Base-by-base conservation (phyloP, 1,139 yeast genomes). In the Yamadazyma siamensis region DNA sequence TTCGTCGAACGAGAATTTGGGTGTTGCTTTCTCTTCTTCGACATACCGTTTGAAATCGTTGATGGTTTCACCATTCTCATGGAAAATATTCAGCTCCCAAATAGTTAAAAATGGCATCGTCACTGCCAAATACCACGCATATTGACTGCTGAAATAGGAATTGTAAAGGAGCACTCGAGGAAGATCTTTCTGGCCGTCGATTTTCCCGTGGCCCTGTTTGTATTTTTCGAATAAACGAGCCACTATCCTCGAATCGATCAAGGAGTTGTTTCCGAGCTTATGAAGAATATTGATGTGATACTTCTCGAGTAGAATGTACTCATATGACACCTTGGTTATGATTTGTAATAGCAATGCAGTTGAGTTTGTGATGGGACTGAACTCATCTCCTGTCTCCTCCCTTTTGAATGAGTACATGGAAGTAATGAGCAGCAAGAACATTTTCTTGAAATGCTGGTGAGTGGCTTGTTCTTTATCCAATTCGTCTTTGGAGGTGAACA, bases 301-400 rank as follows among this genome's bases (percentile, higher is more conserved):
- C 35, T 58, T 63, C 32, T 68, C 75, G 38, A 68, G 49, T 19
- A 67, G 47, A 31, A 65, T 52, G 39, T 49, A 68, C 36, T 68
- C 75, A 39, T 61, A 61, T 1, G 69, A 57, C 5, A 63, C 61
- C 37, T 64, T 65, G 4, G 65, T 55, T 4, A 65, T 48, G 5
- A 56, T 34, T 35, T 59, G 65, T 19, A 65, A 33, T 13, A 65
- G 40, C 20, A 56, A 39, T 10, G 52, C 46, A 4, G 46, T 43
- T 6, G 50, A 38, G 25, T 32, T 42, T 6, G 38, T 32, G 6
- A 40, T 39, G 24, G 42, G 41, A 2, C 47, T 28, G 12, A 40
- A 24, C 8, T 49, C 56, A 29, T 51, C 65, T 19, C 62, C 62
- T 11, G 47, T 37, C 20, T 56, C 67, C 20, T 61, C 70, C 26